Percentiles rank a stretch among this genome's conserved stretches.
These are phyloP conservation scores for Russula sp. DNA, from an alignment of 768 basidiomycete species.

Conservation along the genomic window DNA sequence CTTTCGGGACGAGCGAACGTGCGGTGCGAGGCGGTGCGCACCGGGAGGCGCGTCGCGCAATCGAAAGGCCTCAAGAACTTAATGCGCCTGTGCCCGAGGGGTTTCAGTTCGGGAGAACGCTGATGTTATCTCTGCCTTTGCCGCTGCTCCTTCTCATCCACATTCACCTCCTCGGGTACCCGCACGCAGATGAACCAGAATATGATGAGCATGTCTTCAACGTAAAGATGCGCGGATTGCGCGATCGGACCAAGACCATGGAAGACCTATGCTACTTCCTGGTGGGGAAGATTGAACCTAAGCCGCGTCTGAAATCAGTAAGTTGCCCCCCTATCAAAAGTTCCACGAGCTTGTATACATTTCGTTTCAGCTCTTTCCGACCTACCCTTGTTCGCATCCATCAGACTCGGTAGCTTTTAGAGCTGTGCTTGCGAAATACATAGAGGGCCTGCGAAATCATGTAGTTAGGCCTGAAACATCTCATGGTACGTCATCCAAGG, in stretches of 20 bases:
- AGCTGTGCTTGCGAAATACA: constrained; percentile 42
- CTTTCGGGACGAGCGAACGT: background rate
- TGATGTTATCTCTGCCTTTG: constrained; percentile 29
- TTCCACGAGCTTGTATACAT: background rate
- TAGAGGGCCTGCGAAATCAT: constrained; percentile 40
- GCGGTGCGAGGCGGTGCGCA: background rate
- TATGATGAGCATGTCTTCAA: constrained; percentile 46
- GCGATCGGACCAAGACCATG: constrained; percentile 44
- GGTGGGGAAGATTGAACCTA: constrained; percentile 37
- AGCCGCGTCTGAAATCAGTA: constrained; percentile 26
- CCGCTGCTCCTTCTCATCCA: constrained; percentile 45
- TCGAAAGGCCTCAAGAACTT: background rate
- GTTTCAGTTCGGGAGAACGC: background rate
- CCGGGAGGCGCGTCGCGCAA: constrained; percentile 10
- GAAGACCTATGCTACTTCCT: constrained; percentile 48
- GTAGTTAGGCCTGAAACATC: constrained; percentile 30
- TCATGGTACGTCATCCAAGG: constrained; percentile 19
- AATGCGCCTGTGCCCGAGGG: background rate
- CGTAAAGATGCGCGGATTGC: constrained; percentile 36
- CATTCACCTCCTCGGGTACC: constrained; percentile 46
- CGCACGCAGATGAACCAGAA: constrained; percentile 39
- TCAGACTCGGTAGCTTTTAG: constrained; percentile 46
- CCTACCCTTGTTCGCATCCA: constrained; percentile 47
- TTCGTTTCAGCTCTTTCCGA: constrained; percentile 36
- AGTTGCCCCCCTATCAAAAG: constrained; percentile 15